A percentile compares a stretch with the other conserved stretches of the same genome.
phyloP scores from a whole-genome alignment of 305 asterid genomes.

The Solanum hybrid region DNA sequence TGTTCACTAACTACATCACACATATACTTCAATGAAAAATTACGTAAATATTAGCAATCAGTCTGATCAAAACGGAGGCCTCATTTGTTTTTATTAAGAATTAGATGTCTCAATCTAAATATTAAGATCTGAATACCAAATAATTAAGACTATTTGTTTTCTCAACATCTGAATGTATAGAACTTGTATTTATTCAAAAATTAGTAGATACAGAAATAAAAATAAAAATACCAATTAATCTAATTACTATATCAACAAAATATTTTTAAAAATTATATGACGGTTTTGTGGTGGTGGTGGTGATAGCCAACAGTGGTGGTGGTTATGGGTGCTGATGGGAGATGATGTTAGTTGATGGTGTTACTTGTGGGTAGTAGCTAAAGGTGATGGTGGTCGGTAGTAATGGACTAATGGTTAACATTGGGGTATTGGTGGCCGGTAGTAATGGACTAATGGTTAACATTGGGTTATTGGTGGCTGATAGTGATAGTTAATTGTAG shows the following conservation, averaged over 20 bases:
- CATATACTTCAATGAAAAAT: background rate
- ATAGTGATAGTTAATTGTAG: background rate
- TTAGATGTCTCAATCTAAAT: background rate
- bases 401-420: background rate
- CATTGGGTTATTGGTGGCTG: background rate
- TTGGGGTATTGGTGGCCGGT: too few species aligned
- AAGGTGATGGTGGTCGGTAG: background rate
- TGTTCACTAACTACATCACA: background rate
- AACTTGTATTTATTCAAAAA: background rate
- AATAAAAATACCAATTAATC: background rate
- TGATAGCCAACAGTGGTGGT: background rate
- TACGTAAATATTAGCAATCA: background rate
- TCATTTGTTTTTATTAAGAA: background rate
- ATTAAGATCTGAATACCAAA: background rate
- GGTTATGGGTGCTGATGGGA: background rate
- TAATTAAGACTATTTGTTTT: background rate
- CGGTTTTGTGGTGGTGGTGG: background rate
- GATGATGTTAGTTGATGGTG: background rate
- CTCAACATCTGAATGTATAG: background rate
- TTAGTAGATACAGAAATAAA: background rate
- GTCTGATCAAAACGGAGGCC: background rate
- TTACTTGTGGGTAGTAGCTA: background rate
- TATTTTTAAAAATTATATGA: background rate
- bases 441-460: too few species aligned
- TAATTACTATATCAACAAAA: background rate